A percentile compares a stretch with the other conserved stretches of the same genome.
Conservation (phyloP, 176 grass and related monocot species). For the Secale cereale region DNA sequence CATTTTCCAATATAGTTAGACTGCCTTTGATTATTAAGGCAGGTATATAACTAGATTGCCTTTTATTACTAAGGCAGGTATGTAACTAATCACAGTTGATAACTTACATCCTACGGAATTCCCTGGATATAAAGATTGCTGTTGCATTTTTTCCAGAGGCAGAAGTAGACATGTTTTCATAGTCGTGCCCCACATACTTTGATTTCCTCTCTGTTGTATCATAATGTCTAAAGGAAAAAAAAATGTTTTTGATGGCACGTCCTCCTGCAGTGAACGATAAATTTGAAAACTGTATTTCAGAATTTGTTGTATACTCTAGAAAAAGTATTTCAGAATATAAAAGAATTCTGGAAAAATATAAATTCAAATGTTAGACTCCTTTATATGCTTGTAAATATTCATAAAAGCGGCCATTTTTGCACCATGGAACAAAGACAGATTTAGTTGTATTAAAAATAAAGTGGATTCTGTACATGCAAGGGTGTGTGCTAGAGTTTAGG, state of each 20-base stretch:
- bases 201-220: neutral
- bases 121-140: neutral
- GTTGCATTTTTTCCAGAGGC: neutral
- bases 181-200: neutral
- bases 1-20: neutral
- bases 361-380: neutral
- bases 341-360: neutral
- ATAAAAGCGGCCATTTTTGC: neutral
- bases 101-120: neutral
- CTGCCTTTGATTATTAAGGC: neutral
- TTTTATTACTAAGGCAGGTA: neutral
- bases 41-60: neutral
- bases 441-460: neutral
- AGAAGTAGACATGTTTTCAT: conserved; percentile 17
- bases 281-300: neutral
- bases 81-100: neutral
- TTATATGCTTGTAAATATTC: neutral
- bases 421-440: neutral
- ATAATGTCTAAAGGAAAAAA: neutral
- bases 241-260: neutral
- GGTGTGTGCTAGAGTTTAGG: neutral
- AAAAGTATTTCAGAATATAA: neutral
- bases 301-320: too few species aligned
- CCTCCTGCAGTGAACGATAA: neutral
- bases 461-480: neutral